Evolutionary conservation across 805 yeast genomes (phyloP), one percentile per base, ranked within the genome.

Genomic region (Ogataea neopini): DNA sequence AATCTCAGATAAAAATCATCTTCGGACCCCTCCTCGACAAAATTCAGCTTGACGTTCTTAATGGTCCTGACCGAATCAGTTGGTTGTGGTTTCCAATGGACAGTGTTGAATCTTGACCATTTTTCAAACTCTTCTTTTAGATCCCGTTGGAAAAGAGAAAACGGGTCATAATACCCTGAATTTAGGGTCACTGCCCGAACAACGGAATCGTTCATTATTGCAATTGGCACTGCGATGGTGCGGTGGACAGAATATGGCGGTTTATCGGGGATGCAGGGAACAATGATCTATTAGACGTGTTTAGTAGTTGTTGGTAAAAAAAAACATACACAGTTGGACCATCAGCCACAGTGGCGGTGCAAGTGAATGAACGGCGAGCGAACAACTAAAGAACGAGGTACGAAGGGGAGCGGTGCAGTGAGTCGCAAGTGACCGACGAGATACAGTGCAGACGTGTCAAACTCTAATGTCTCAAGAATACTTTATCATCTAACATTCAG

Each of bases 161-260:
- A 85, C 1, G 96, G 96, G 54, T 88, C 96, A 59, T 83, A 86
- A 62, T 78, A 86, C 4, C 88, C 86, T 14, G 84, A 67, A 14
- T 58, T 52, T 9, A 66, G 47, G 8, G 40, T 45, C 32, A 57
- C 68, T 4, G 32, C 28, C 15, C 42, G 28, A 10, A 22, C 45
- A 15, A 20, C 14, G 2, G 29, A 10, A 5, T 5, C 19, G 13
- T 29, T 35, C 48, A 45, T 45, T 15, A n/a, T n/a, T n/a, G n/a
- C n/a, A n/a, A n/a, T n/a, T n/a, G n/a, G n/a, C n/a, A n/a, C n/a
- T n/a, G n/a, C n/a, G n/a, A n/a, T n/a, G n/a, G n/a, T n/a, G n/a
- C n/a, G n/a, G n/a, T n/a, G n/a, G n/a, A n/a, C n/a, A n/a, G n/a
- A n/a, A n/a, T n/a, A n/a, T n/a, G n/a, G n/a, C n/a, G n/a, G n/a